Evolutionary conservation across 2,329 filamentous ascomycete genomes (phyloP).

Genomic region (Aspergillus sp.): DNA sequence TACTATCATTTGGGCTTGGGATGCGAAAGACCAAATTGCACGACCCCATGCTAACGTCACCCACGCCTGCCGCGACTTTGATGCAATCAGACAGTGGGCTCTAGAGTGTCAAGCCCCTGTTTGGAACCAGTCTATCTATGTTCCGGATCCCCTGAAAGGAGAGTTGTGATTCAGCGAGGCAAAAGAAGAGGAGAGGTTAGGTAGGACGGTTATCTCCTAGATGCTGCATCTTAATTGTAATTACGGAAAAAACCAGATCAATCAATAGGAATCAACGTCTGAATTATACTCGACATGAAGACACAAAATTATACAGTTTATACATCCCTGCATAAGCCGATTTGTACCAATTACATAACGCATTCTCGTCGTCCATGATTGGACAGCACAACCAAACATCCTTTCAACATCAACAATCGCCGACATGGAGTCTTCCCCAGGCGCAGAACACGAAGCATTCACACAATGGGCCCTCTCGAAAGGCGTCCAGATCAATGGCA

Average conservation of each 20-base stretch:
- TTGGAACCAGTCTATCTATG: conserved; percentile 1
- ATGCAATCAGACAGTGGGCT: conserved; percentile 13
- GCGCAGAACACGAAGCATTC: conserved; percentile 49
- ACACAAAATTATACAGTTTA: too few relatives aligned
- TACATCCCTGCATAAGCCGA: not conserved
- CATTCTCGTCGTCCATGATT: conserved; percentile 1
- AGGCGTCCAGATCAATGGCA: conserved; percentile 66
- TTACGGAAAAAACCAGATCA: too few relatives aligned
- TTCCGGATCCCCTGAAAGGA: not conserved
- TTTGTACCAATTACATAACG: not conserved
- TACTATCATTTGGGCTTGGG: conserved; percentile 9
- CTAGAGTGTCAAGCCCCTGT: not conserved
- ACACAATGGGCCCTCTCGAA: conserved; percentile 63
- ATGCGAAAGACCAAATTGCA: not conserved
- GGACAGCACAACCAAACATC: not conserved
- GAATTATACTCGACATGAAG: too few relatives aligned
- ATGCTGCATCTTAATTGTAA: too few relatives aligned
- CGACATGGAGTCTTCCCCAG: conserved; percentile 12
- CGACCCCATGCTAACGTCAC: not conserved
- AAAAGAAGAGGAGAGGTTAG: too few relatives aligned
- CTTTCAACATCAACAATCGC: conserved; percentile 3
- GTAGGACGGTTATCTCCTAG: too few relatives aligned
- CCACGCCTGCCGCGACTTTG: conserved; percentile 19
- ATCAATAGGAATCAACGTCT: too few relatives aligned
- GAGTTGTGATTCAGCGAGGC: not conserved